phyloP scores from a whole-genome alignment of 306 rosid species.

The Prosopis cineraria region DNA sequence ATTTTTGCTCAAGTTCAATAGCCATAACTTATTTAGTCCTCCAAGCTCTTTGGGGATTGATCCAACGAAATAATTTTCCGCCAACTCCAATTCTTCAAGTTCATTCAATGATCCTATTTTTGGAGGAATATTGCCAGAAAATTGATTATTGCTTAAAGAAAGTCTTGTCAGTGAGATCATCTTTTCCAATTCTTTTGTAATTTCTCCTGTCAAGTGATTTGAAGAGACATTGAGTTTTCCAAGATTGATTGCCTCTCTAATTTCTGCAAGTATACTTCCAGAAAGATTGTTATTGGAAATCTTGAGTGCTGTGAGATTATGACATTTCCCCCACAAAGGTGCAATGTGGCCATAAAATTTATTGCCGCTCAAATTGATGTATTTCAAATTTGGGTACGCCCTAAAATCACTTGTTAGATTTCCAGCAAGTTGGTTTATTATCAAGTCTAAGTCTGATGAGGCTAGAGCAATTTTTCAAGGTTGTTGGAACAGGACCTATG shows the following conservation, averaged over 20 bases:
- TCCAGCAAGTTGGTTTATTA: conserved; percentile 17
- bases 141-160: neutral
- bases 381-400: conserved; percentile 23
- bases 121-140: neutral
- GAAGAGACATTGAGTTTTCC: neutral
- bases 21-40: neutral
- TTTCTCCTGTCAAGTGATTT: neutral
- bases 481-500: neutral
- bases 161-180: neutral
- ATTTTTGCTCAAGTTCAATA: conserved; percentile 20
- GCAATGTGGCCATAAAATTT: conserved; percentile 10
- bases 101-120: neutral
- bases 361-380: conserved; percentile 15
- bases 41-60: neutral
- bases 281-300: neutral
- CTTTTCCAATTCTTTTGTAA: neutral
- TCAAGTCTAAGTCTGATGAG: conserved; percentile 24
- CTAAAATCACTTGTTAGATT: conserved; percentile 16
- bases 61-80: neutral
- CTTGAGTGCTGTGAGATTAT: neutral
- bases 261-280: neutral
- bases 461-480: neutral
- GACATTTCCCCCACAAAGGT: neutral
- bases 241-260: neutral
- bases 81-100: neutral